Percentiles rank a stretch among this genome's conserved stretches.
These are phyloP conservation scores for Datura wrightii DNA, from an alignment of 257 asterid species.

Conservation along the genomic window DNA sequence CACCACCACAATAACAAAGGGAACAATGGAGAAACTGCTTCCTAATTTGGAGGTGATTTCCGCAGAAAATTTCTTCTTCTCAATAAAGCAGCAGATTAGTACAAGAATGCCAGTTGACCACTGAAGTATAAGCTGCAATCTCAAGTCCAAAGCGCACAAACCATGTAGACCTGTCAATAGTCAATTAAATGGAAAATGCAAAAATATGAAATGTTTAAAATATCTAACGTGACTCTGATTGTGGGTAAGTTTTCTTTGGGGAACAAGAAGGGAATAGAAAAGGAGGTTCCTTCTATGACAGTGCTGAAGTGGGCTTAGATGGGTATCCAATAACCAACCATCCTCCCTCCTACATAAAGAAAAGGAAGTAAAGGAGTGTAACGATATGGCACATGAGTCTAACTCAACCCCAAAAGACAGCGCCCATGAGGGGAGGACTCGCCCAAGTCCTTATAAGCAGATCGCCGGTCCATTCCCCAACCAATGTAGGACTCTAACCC, in stretches of 20 bases:
- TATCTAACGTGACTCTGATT: background rate
- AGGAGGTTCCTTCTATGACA: background rate
- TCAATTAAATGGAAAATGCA: conserved; percentile 45
- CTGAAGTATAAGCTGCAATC: conserved; percentile 96
- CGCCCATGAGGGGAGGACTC: too few species aligned
- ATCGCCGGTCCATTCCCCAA: too few species aligned
- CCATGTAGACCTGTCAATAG: conserved; percentile 54
- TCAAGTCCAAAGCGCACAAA: conserved; percentile 65
- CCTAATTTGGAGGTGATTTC: conserved; percentile 89
- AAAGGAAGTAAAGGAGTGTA: background rate
- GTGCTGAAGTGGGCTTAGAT: background rate
- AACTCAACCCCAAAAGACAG: too few species aligned
- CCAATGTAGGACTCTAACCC: too few species aligned
- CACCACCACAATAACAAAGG: conserved; percentile 92
- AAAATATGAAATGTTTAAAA: conserved; percentile 7
- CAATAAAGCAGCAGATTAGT: conserved; percentile 80
- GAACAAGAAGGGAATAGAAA: conserved; percentile 9
- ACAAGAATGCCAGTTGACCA: conserved; percentile 96
- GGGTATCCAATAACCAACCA: background rate
- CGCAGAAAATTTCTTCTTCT: conserved; percentile 64
- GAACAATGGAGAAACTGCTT: conserved; percentile 93
- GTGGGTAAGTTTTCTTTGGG: background rate
- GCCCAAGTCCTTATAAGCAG: too few species aligned
- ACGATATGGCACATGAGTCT: too few species aligned
- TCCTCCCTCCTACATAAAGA: background rate